Evolutionary conservation across 2,329 filamentous ascomycete genomes (phyloP), one percentile per base, ranked within the genome.

Genomic region (Penicillium griseofulvum): DNA sequence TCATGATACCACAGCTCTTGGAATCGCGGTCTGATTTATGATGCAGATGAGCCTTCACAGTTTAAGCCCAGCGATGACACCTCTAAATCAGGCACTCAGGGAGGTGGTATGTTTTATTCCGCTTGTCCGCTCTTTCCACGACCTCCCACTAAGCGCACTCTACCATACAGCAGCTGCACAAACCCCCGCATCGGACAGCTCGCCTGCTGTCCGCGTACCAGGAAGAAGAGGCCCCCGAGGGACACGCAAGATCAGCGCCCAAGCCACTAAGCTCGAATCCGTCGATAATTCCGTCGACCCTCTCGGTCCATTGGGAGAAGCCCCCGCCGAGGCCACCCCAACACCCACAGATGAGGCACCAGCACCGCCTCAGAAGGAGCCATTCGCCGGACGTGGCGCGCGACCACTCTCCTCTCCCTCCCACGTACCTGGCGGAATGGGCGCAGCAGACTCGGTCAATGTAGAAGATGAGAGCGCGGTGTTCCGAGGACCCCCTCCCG

Each of bases 381-480:
- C 78, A 9, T 67, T 73, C 43, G 61, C 69, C 41, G 65, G 62
- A 51, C 71, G 73, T 57, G 69, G 67, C 67, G 68, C 67, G 42
- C 72, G 72, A 52, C 71, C 73, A 19, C 58, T 69, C n/a, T 71
- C 71, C 4, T 67, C 73, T 31, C 65, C 76, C 31, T 74, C 78
- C 31, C 78, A 81, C 56, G 70, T 75, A 11, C 74, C 80, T 17
- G 78, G 80, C 33, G 73, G 78, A 44, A 74, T 78, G 48, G 78
- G 78, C 37, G 76, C 83, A 70, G 78, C 82, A 74, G 82, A 93
- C 68, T 84, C 83, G 44, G 84, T 90, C 53, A 86, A 89, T 56
- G 81, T 91, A 50, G 88, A 89, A 59, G 88, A 91, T 57, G 82
- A 87, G 61, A 80, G 84, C 38, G 81, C 87, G 36, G 80, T 90